Evolutionary conservation across 495 filamentous ascomycete species (phyloP), one percentile per base, ranked within the genome.

Genomic region (Penicillium verhagenii): DNA sequence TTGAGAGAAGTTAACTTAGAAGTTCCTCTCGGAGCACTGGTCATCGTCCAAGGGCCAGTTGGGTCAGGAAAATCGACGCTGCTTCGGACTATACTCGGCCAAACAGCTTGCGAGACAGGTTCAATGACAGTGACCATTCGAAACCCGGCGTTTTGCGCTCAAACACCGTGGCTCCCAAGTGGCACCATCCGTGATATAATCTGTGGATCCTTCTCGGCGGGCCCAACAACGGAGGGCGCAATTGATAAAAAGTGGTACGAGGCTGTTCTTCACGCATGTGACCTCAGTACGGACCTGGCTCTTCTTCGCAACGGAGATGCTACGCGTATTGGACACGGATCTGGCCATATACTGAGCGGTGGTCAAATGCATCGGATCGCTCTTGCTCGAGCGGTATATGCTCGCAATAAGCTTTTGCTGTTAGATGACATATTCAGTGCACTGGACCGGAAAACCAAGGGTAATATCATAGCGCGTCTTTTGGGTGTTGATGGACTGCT

Each of bases 351-450:
- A 4, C 23, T 46, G 23, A 26, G 23, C 14, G 43, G 20, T 14
- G 43, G 43, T n/a, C 43, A 46, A 18, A 46, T 26, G 43, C 43
- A 46, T n/a, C 43, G 43, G 1, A 26, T 46, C 16, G 14, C 43
- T 18, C 43, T 46, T 26, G 43, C 43, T 20, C 43, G 43, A 14
- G 43, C 43, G 4, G 9, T 46, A 8, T 46, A 46, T n/a, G 6
- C n/a, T 6, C 43, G 23, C 8, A 46, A 7, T 2, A 26, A 28
- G 9, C 10, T 46, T 26, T 14, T 46, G 9, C 23, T 46, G 8
- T n/a, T 46, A 26, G 43, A 46, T 16, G 43, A 46, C 16, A 18
- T 46, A 46, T 26, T 46, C 23, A 46, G 43, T n/a, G 43, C 23
- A 14, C 14, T 46, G 25, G 43, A 46, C 16, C 8, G 13, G 43